Conservation (phyloP, 2,329 filamentous ascomycete genomes). For the Ophiosphaerella herpotricha region DNA sequence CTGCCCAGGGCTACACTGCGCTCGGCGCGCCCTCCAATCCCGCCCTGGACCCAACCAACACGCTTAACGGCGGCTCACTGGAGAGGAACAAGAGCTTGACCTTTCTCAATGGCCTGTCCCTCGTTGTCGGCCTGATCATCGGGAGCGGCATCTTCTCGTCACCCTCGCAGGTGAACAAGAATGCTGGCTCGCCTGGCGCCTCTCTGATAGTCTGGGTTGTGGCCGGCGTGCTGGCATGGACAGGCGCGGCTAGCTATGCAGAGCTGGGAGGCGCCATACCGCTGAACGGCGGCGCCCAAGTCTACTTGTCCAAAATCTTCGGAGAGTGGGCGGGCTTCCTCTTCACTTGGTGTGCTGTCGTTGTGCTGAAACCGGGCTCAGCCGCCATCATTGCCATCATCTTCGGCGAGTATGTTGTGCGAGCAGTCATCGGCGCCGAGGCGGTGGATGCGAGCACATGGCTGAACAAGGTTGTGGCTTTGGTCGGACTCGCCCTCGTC, state of each 20-base stretch:
- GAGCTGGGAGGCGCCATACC: conserved; percentile 96
- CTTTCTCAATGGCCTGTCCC: conserved; percentile 87
- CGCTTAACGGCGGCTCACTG: conserved; percentile 74
- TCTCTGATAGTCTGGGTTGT: conserved; percentile 89
- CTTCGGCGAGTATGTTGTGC: conserved; percentile 95
- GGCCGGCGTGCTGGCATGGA: conserved; percentile 93
- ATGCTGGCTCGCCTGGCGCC: conserved; percentile 88
- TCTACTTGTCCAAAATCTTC: conserved; percentile 95
- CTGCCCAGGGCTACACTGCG: conserved; percentile 76
- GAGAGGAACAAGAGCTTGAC: conserved; percentile 97
- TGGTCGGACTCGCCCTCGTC: conserved; percentile 74
- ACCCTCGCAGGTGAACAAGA: conserved; percentile 87
- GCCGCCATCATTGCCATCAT: conserved; percentile 96
- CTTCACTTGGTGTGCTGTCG: conserved; percentile 94
- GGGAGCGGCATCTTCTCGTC: conserved; percentile 96
- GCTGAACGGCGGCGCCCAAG: conserved; percentile 89
- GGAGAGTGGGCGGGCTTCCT: conserved; percentile 91
- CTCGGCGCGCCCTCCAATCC: conserved; percentile 74
- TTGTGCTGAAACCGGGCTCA: conserved; percentile 91
- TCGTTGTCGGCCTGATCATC: conserved; percentile 92
- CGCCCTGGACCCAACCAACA: conserved; percentile 58
- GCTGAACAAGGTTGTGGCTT: conserved; percentile 87
- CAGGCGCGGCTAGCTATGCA: conserved; percentile 90
- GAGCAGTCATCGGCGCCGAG: conserved; percentile 84
- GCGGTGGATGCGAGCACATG: conserved; percentile 79